Conservation (phyloP, 768 basidiomycete species). For the Leucosporidium yakuticum region DNA sequence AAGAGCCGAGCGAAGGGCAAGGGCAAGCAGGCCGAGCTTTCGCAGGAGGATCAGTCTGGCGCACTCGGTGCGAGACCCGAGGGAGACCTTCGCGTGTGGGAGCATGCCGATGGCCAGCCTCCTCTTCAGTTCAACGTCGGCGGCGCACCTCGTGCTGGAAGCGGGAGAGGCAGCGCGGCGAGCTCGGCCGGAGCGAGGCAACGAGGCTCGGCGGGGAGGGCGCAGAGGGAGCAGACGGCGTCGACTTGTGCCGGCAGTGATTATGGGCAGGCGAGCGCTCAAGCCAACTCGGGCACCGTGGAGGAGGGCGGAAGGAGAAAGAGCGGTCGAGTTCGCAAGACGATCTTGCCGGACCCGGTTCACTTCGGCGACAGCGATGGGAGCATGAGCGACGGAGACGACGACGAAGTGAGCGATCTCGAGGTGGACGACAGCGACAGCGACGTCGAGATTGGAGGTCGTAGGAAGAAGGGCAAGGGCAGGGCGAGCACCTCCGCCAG, state of each 20-base stretch:
- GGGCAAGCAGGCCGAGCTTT: background rate
- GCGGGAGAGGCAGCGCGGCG: slow-evolving; percentile 10
- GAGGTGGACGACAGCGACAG: background rate
- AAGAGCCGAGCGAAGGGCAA: slow-evolving; percentile 3
- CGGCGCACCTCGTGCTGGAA: slow-evolving; percentile 18
- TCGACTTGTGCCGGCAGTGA: slow-evolving; percentile 5
- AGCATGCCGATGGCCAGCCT: slow-evolving; percentile 17
- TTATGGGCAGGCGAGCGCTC: background rate
- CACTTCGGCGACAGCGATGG: background rate
- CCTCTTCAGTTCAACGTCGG: slow-evolving; percentile 23
- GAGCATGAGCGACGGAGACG: background rate
- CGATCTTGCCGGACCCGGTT: background rate
- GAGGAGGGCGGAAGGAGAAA: slow-evolving; percentile 4
- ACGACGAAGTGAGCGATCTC: slow-evolving; percentile 1
- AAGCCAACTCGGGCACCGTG: background rate
- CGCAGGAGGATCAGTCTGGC: no score
- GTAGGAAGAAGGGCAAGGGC: slow-evolving; percentile 15
- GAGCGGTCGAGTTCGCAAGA: slow-evolving; percentile 13
- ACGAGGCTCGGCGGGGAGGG: background rate
- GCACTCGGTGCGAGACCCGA: background rate
- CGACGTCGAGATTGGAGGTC: slow-evolving; percentile 5
- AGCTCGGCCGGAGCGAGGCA: slow-evolving; percentile 11
- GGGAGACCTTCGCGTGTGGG: slow-evolving; percentile 21
- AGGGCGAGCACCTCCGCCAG: slow-evolving; percentile 6
- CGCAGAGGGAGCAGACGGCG: slow-evolving; percentile 6